Evolutionary conservation across 805 yeast species (phyloP).

Genomic region (Kodamaea neixiangensis): DNA sequence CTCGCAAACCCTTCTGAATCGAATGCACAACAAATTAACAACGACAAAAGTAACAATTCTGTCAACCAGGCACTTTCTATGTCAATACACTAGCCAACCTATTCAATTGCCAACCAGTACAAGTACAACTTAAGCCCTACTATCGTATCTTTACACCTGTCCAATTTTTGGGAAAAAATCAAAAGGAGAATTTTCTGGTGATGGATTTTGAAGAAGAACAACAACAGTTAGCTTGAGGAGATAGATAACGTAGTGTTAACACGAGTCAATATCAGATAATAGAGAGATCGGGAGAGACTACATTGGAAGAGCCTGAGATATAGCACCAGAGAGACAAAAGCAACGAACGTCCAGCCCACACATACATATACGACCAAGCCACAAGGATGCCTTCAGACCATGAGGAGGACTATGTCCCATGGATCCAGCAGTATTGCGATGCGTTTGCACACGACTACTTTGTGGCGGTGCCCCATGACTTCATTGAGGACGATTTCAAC

Average conservation of each 20-base stretch:
- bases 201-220: constrained; percentile 9
- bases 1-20: no score
- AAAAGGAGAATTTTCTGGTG: constrained; percentile 7
- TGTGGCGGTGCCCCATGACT: constrained; percentile 88
- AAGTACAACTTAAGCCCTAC: no score
- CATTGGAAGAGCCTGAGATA: background rate
- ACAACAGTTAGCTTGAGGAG: background rate
- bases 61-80: no score
- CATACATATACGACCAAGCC: background rate
- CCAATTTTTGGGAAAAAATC: background rate
- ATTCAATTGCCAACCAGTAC: background rate
- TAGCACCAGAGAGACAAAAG: background rate
- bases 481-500: constrained; percentile 95
- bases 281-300: background rate
- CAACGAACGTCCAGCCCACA: background rate
- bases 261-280: background rate
- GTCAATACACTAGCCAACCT: no score
- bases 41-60: no score
- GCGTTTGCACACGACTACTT: constrained; percentile 85
- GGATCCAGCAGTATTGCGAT: constrained; percentile 82
- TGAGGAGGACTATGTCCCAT: constrained; percentile 64
- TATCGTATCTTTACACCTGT: background rate
- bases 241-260: background rate
- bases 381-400: constrained; percentile 42
- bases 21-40: no score